Percentiles rank a stretch among this genome's conserved stretches.
These are phyloP conservation scores for Pleomassaria siparia DNA, from an alignment of 2,329 filamentous ascomycete species.

Conservation along the genomic window DNA sequence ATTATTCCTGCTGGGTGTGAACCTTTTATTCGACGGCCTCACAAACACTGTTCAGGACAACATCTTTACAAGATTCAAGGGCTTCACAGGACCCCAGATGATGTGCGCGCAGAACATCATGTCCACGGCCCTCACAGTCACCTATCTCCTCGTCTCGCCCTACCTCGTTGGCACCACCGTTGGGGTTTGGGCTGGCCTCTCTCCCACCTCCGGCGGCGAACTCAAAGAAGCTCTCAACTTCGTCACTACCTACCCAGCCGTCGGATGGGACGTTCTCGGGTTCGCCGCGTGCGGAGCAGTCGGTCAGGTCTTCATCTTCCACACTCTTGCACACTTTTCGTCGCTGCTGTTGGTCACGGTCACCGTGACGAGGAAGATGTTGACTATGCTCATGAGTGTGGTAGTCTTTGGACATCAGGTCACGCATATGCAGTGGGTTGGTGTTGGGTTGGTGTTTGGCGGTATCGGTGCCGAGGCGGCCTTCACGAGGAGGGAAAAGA, in stretches of 20 bases:
- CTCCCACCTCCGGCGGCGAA: conserved; percentile 62
- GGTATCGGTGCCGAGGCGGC: conserved; percentile 89
- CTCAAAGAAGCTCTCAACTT: conserved; percentile 78
- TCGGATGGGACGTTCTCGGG: conserved; percentile 83
- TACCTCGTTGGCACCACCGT: conserved; percentile 67
- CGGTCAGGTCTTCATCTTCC: conserved; percentile 94
- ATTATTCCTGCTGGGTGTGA: conserved; percentile 79
- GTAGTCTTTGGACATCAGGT: conserved; percentile 90
- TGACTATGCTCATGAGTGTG: conserved; percentile 97
- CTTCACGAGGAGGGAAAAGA: conserved; percentile 80
- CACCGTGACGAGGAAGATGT: conserved; percentile 97
- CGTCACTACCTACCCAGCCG: conserved; percentile 74
- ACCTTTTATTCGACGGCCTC: conserved; percentile 91
- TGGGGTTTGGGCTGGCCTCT: conserved; percentile 46
- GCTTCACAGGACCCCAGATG: conserved; percentile 94
- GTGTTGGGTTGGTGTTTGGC: conserved; percentile 89
- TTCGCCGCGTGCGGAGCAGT: conserved; percentile 90
- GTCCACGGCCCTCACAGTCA: conserved; percentile 72
- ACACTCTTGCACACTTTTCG: conserved; percentile 89
- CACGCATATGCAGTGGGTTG: conserved; percentile 87
- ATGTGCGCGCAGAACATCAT: conserved; percentile 98
- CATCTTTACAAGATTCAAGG: conserved; percentile 76
- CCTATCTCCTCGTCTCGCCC: conserved; percentile 77
- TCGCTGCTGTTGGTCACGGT: conserved; percentile 92
- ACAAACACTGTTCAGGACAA: conserved; percentile 97